Evolutionary conservation across 2,329 filamentous ascomycete genomes (phyloP).

Genomic region (Gnomoniopsis smithogilvyi): DNA sequence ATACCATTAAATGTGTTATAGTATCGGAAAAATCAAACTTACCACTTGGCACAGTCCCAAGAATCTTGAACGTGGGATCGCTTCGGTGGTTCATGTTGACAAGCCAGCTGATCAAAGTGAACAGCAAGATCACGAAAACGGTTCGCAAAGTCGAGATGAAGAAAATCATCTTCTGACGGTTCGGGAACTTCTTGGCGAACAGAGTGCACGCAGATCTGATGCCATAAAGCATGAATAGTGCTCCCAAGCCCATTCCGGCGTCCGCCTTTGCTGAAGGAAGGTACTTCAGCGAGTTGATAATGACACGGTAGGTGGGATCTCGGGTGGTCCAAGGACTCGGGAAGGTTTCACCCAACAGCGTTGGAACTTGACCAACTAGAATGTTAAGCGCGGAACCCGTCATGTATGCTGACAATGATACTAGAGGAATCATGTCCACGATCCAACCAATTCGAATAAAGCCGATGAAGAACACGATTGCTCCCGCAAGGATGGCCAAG

Average conservation of each 20-base stretch:
- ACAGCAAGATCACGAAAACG: constrained; percentile 86
- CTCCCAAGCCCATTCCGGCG: constrained; percentile 83
- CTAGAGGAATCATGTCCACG: constrained; percentile 87
- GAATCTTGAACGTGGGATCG: constrained; percentile 68
- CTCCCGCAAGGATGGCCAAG: constrained; percentile 73
- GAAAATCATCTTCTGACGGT: constrained; percentile 73
- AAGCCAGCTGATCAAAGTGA: constrained; percentile 86
- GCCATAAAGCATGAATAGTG: constrained; percentile 72
- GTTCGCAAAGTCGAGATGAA: constrained; percentile 89
- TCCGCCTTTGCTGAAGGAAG: constrained; percentile 68
- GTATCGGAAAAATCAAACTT: constrained; percentile 20
- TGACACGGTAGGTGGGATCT: constrained; percentile 74
- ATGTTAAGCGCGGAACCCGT: constrained; percentile 93
- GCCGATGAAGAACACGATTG: constrained; percentile 75
- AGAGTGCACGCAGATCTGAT: constrained; percentile 66
- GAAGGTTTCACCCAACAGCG: constrained; percentile 73
- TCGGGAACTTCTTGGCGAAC: constrained; percentile 66
- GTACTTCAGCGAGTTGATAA: constrained; percentile 78
- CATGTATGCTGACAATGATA: constrained; percentile 93
- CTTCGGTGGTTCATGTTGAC: constrained; percentile 67
- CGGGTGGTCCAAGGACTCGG: constrained; percentile 60
- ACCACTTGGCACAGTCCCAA: constrained; percentile 76
- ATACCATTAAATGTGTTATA: not conserved
- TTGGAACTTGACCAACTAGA: constrained; percentile 75
- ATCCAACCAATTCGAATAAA: constrained; percentile 81